phyloP scores from a whole-genome alignment of 129 eudicot species.

The Escallonia herrerae region DNA sequence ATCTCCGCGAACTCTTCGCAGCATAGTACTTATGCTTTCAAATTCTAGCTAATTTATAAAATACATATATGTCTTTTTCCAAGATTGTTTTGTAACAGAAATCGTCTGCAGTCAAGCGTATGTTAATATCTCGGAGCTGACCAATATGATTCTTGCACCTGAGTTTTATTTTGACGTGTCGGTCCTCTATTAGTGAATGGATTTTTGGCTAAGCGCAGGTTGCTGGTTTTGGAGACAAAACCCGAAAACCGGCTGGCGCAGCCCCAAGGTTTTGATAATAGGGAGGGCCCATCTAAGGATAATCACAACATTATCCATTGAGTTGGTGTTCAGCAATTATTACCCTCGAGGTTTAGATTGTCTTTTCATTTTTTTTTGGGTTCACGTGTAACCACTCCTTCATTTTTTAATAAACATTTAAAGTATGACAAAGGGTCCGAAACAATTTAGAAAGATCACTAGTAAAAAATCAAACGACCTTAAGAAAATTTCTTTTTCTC shows the following conservation, averaged over 20 bases:
- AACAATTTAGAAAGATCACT: too few relatives aligned
- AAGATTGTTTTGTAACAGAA: neutral
- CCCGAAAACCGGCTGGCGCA: neutral
- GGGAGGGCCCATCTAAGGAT: neutral
- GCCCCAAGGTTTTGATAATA: neutral
- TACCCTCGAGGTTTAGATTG: too few relatives aligned
- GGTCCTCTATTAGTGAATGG: neutral
- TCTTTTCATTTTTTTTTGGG: too few relatives aligned
- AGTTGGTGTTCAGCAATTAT: neutral
- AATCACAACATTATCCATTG: neutral
- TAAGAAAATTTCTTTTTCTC: too few relatives aligned
- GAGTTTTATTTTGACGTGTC: neutral
- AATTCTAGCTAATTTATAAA: too few relatives aligned
- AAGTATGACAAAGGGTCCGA: too few relatives aligned
- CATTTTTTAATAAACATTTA: too few relatives aligned
- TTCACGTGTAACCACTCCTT: too few relatives aligned
- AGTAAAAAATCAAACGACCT: too few relatives aligned
- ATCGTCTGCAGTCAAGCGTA: too few relatives aligned
- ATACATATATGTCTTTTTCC: too few relatives aligned
- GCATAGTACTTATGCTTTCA: neutral
- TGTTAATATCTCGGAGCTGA: neutral
- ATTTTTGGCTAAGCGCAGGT: neutral
- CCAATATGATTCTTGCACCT: neutral
- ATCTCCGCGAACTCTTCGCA: too few relatives aligned
- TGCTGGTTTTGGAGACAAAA: neutral